Evolutionary conservation across 805 yeast species (phyloP).

Genomic region (Teunomyces lycoperdinae): DNA sequence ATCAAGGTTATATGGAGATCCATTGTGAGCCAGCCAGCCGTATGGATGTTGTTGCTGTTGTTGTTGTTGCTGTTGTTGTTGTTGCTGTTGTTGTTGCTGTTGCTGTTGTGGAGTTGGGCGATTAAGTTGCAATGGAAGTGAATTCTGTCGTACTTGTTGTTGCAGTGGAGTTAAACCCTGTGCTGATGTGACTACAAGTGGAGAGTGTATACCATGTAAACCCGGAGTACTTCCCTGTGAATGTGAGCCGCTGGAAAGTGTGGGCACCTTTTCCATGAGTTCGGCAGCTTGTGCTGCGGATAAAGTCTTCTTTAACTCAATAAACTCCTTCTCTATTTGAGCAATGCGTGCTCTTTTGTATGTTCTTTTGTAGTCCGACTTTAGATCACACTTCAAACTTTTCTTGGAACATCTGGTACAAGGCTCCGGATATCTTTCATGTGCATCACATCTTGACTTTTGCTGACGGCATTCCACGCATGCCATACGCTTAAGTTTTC

Average conservation of each 20-base stretch:
- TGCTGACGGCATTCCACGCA: conserved; percentile 97
- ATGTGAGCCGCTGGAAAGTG: conserved; percentile 5
- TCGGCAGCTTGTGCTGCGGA: conserved; percentile 32
- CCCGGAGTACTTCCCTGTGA: not conserved
- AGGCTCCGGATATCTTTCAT: conserved; percentile 68
- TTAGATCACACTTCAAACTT: conserved; percentile 65
- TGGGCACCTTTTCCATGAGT: conserved; percentile 24
- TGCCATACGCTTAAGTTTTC: conserved; percentile 61
- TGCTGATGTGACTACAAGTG: not conserved
- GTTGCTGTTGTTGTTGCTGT: not conserved
- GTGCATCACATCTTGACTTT: conserved; percentile 87
- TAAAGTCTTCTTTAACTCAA: conserved; percentile 60
- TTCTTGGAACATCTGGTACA: conserved; percentile 81
- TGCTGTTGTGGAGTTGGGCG: not conserved
- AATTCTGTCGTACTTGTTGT: not conserved
- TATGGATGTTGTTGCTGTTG: not conserved
- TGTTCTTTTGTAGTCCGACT: conserved; percentile 83
- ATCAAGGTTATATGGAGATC: conserved; percentile 2
- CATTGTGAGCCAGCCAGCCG: not conserved
- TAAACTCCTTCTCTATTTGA: conserved; percentile 79
- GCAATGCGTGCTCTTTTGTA: conserved; percentile 82
- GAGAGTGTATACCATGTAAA: not conserved
- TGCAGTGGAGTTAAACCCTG: not conserved
- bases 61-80: not conserved
- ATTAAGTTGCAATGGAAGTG: not conserved